Base-by-base conservation (phyloP, 108 stramenopile species). In the Cyclotella sp. region DNA sequence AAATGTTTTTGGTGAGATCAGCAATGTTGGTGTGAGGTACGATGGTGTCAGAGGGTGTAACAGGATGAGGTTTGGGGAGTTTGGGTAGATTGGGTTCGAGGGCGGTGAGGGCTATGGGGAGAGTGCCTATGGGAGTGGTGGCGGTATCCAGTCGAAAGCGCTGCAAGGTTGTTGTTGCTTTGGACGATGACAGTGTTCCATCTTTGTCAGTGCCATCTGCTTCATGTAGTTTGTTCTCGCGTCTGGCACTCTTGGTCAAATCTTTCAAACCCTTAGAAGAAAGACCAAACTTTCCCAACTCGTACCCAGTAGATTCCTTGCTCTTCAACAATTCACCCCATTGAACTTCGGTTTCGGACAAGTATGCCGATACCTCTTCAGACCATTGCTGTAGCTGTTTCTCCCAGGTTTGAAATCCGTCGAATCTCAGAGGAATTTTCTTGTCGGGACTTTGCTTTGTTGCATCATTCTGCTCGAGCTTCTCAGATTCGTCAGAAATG, bases 351-450 rank as follows among this genome's bases (percentile, higher is more conserved):
- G 57, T 64, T 64, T 84, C 85, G 1, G 77, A 69, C 45, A 93
- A 53, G 68, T 93, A 91, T 10, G 81, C 74, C 24, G 89, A 84
- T 18, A 91, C 83, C 59, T 93, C 93, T 22, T 93, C 93, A 16
- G 83, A 85, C 93, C 90, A 91, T 47, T 93, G 82, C 46, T 91
- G 89, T 8, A 93, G 72, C 59, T 83, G 66, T 34, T 84, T 89
- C 24, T 93, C 93, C 93, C 93, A 93, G 1, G 87, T 85, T 39
- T 77, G 66, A 62, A 90, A 89, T 12, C 90, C 93, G 28, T 93
- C 90, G 68, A 90, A 93, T n/a, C 93, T 75, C 18, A 68, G 70
- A 12, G 72, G 34, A 34, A 2, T 34, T 34, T 34, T 55, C 11
- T 55, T 24, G 9, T 55, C 5, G 13, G 21, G 9, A 21, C 9